Evolutionary conservation across 495 filamentous ascomycete species (phyloP).

Genomic region (Xanthoparmelia taractica): DNA sequence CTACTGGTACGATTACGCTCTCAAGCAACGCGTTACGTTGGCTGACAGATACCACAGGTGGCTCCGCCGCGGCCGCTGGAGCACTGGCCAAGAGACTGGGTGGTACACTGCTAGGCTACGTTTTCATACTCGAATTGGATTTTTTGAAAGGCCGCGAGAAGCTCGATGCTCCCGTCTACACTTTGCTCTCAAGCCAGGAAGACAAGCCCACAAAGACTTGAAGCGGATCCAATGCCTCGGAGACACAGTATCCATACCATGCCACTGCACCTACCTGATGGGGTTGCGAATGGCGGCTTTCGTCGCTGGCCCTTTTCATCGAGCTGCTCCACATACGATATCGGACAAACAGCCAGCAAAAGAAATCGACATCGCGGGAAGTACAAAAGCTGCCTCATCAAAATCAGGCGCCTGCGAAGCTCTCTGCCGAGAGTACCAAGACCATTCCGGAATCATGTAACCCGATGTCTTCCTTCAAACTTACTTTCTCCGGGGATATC

Average conservation of each 20-base stretch:
- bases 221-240: neutral
- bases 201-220: slow-evolving; percentile 16
- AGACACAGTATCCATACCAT: neutral
- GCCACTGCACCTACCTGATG: neutral
- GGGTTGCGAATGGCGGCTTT: too few relatives aligned
- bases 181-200: slow-evolving; percentile 62
- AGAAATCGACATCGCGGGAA: neutral
- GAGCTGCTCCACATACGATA: neutral
- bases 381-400: neutral
- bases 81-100: slow-evolving; percentile 76
- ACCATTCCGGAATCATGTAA: neutral
- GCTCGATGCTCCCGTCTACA: slow-evolving; percentile 77
- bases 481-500: neutral
- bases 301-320: neutral
- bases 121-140: slow-evolving; percentile 94
- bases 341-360: neutral
- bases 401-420: neutral
- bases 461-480: neutral
- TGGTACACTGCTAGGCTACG: slow-evolving; percentile 75
- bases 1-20: slow-evolving; percentile 62
- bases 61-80: slow-evolving; percentile 83
- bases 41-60: slow-evolving; percentile 49
- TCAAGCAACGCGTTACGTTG: slow-evolving; percentile 4
- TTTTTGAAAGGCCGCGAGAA: slow-evolving; percentile 88
- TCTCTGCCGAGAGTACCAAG: neutral